phyloP scores from a whole-genome alignment of 257 asterid species.

The Cruciata laevipes region DNA sequence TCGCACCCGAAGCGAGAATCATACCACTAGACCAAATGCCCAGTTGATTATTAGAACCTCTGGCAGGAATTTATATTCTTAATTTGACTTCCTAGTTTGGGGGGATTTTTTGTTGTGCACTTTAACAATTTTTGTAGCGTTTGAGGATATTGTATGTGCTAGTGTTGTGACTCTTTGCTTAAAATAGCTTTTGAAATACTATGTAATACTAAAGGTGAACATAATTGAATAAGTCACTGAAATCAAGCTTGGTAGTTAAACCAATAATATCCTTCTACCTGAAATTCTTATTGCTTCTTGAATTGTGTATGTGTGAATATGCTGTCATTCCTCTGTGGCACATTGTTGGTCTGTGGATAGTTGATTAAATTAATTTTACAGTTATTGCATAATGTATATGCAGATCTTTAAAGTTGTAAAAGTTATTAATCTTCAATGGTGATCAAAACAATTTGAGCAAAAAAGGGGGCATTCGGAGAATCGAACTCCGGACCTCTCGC shows the following conservation, averaged over 20 bases:
- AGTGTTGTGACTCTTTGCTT: not conserved
- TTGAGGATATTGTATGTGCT: too few species aligned
- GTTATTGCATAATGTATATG: not conserved
- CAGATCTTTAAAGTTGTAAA: not conserved
- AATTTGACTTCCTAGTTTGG: not conserved
- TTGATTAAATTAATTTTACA: not conserved
- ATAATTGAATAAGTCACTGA: not conserved
- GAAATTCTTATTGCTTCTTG: not conserved
- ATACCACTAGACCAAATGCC: constrained; percentile 87
- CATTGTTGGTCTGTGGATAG: too few species aligned
- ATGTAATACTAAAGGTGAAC: not conserved
- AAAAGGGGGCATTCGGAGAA: constrained; percentile 66
- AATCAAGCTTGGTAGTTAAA: not conserved
- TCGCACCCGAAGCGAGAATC: constrained; percentile 78
- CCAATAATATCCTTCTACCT: not conserved
- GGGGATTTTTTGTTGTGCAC: not conserved
- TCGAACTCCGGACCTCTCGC: constrained; percentile 72
- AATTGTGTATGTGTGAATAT: too few species aligned
- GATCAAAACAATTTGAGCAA: not conserved
- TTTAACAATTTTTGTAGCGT: not conserved
- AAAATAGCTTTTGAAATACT: not conserved
- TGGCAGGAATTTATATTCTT: not conserved
- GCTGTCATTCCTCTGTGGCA: not conserved
- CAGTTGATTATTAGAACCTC: constrained; percentile 13
- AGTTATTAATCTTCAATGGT: not conserved